Conservation (phyloP, 2,329 filamentous ascomycete genomes). For the Fusarium sp. region DNA sequence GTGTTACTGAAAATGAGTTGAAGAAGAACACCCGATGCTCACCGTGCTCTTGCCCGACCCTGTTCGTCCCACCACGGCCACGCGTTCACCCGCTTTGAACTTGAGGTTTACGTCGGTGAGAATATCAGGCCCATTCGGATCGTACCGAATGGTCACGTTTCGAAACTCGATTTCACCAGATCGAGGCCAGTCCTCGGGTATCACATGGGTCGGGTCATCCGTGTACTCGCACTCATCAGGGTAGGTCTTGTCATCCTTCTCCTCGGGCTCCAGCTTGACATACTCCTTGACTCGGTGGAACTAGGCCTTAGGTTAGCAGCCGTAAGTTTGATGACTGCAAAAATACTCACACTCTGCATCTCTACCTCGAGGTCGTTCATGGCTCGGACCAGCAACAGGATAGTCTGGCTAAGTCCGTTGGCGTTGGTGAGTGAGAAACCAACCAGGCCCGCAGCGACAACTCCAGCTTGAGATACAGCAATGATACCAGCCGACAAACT, state of each 20-base stretch:
- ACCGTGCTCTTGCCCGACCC: conserved; percentile 88
- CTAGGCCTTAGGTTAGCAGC: conserved; percentile 46
- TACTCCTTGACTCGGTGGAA: conserved; percentile 65
- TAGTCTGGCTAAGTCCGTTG: conserved; percentile 65
- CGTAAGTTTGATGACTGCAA: not conserved
- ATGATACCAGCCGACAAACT: conserved; percentile 64
- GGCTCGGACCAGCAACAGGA: conserved; percentile 63
- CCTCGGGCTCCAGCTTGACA: conserved; percentile 57
- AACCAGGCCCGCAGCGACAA: conserved; percentile 64
- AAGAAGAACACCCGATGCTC: conserved; percentile 43
- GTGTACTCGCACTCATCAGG: conserved; percentile 55
- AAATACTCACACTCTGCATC: conserved; percentile 64
- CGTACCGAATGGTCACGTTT: conserved; percentile 63
- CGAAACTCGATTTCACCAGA: conserved; percentile 64
- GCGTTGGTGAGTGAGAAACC: conserved; percentile 69
- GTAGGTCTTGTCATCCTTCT: conserved; percentile 56
- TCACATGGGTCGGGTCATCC: conserved; percentile 52
- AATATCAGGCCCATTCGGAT: conserved; percentile 60
- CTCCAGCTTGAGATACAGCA: conserved; percentile 60
- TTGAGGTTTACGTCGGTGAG: conserved; percentile 63
- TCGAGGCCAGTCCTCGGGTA: conserved; percentile 60
- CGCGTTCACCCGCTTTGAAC: conserved; percentile 76
- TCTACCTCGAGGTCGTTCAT: conserved; percentile 70
- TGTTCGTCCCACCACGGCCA: conserved; percentile 84
- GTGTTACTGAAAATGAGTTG: not conserved